These are phyloP conservation scores for Aspergillus vadensis DNA, from an alignment of 2,329 filamentous ascomycete species.

Conservation along the genomic window DNA sequence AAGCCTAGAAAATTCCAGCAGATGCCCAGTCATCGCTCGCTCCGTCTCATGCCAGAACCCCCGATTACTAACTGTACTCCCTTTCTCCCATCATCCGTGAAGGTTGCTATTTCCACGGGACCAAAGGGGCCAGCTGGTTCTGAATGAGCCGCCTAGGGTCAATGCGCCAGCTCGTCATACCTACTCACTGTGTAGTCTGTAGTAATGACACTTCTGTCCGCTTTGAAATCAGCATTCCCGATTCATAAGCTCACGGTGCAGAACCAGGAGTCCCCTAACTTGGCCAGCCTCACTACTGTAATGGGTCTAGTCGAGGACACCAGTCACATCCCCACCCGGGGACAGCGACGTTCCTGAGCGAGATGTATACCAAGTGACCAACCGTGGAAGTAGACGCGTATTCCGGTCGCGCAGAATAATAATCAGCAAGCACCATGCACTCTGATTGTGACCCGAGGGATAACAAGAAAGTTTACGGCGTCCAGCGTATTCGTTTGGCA, in stretches of 20 bases:
- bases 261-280: background rate
- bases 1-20: conserved; percentile 15
- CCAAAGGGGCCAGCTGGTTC: background rate
- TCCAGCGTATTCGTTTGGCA: background rate
- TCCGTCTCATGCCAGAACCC: background rate
- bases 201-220: background rate
- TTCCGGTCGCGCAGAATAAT: background rate
- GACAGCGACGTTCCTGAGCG: background rate
- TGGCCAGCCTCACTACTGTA: background rate
- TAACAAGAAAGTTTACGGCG: background rate
- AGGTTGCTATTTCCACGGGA: conserved; percentile 3
- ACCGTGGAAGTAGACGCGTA: background rate
- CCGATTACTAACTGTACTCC: background rate
- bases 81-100: background rate
- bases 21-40: background rate
- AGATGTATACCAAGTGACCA: background rate
- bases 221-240: background rate
- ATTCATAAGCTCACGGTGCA: background rate
- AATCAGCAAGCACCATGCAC: background rate
- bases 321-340: conserved; percentile 2
- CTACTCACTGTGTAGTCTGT: too few relatives aligned
- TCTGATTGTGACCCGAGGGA: background rate
- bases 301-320: background rate
- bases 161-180: background rate
- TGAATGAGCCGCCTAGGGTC: background rate